Evolutionary conservation across 1,139 yeast genomes (phyloP).

Genomic region (Hyphopichia fennica): DNA sequence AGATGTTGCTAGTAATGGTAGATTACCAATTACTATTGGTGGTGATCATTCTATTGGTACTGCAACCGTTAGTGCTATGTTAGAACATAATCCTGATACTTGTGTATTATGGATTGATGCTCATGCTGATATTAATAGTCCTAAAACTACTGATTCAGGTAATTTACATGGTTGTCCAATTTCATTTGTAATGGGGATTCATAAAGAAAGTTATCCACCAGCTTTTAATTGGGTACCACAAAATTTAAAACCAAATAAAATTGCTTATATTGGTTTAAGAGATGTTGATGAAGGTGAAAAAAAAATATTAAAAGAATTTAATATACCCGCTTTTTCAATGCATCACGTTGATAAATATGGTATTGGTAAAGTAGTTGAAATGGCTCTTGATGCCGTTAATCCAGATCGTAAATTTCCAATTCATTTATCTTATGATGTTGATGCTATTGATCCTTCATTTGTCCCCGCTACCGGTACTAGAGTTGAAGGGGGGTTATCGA

Average conservation of each 20-base stretch:
- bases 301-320: slow-evolving; percentile 64
- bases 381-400: slow-evolving; percentile 81
- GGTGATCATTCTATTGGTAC: slow-evolving; percentile 98
- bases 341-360: slow-evolving; percentile 95
- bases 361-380: slow-evolving; percentile 84
- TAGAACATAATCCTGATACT: slow-evolving; percentile 79
- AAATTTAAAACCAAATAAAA: slow-evolving; percentile 61
- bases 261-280: slow-evolving; percentile 92
- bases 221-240: slow-evolving; percentile 80
- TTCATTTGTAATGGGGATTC: slow-evolving; percentile 82
- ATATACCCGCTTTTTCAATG: slow-evolving; percentile 90
- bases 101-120: slow-evolving; percentile 97
- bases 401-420: slow-evolving; percentile 76
- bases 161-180: slow-evolving; percentile 97
- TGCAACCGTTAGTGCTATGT: slow-evolving; percentile 86
- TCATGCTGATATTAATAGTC: slow-evolving; percentile 94
- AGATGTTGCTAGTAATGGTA: slow-evolving; percentile 46
- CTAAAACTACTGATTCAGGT: slow-evolving; percentile 83
- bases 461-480: slow-evolving; percentile 99
- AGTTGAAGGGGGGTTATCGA: slow-evolving; percentile 91
- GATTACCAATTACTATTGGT: slow-evolving; percentile 82
- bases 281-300: slow-evolving; percentile 91
- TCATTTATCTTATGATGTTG: slow-evolving; percentile 93
- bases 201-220: slow-evolving; percentile 62
- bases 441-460: slow-evolving; percentile 90